Evolutionary conservation across 495 filamentous ascomycete species (phyloP).

Genomic region (Lasiosphaeria ovina): DNA sequence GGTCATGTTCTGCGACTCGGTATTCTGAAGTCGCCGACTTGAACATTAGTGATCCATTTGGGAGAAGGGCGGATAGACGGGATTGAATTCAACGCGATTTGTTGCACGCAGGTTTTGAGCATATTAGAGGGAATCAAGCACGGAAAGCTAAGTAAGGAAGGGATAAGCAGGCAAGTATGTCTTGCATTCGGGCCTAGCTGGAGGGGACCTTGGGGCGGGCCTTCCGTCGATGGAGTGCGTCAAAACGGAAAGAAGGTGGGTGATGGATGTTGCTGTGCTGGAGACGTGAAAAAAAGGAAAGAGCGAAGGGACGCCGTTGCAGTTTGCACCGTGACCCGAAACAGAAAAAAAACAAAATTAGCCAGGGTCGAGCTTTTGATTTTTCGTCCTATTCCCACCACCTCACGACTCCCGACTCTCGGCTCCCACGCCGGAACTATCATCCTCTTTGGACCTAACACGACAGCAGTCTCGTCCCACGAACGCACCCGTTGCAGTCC

Average conservation of each 20-base stretch:
- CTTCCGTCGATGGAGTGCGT: not conserved
- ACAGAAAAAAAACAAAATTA: not conserved
- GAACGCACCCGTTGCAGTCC: not conserved
- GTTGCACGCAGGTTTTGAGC: too few species aligned
- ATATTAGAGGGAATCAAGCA: too few species aligned
- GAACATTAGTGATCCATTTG: too few species aligned
- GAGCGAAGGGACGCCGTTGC: too few species aligned
- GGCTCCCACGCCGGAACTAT: not conserved
- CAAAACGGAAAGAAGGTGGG: not conserved
- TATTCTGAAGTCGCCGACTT: not conserved
- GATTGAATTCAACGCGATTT: too few species aligned
- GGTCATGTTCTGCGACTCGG: not conserved
- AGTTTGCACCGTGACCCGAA: not conserved
- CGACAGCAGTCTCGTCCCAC: constrained; percentile 5
- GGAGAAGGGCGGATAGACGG: too few species aligned
- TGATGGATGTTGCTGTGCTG: too few species aligned
- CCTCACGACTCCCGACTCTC: not conserved
- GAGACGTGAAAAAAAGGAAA: too few species aligned
- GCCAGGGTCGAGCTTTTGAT: not conserved
- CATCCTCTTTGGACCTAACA: not conserved
- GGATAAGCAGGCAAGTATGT: not conserved
- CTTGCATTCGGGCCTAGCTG: not conserved
- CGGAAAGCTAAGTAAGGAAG: too few species aligned
- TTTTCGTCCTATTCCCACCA: not conserved
- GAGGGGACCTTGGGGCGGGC: too few species aligned